Evolutionary conservation across 148 eudicot genomes (phyloP).

Genomic region (Vaccinium darrowii): DNA sequence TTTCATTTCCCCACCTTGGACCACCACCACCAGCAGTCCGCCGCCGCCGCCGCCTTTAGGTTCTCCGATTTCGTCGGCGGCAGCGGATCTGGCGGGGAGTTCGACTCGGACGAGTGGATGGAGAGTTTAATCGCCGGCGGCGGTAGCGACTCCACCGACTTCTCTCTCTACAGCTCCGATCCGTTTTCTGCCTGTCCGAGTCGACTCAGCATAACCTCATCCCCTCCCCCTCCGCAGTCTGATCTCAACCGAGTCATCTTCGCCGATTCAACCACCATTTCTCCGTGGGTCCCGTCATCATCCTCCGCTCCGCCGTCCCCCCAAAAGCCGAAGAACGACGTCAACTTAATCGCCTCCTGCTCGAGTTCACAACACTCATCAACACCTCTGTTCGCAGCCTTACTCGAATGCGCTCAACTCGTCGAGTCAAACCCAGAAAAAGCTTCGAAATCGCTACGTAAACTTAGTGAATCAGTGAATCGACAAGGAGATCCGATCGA

Average conservation of each 20-base stretch:
- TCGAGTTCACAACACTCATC: background rate
- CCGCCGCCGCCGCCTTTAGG: conserved; percentile 35
- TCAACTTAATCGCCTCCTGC: background rate
- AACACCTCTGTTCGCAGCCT: background rate
- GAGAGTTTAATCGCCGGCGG: conserved; percentile 66
- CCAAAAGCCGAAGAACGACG: conserved; percentile 7
- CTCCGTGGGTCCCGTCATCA: conserved; percentile 35
- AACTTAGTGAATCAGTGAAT: background rate
- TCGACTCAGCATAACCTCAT: conserved; percentile 31
- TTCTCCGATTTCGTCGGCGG: conserved; percentile 50
- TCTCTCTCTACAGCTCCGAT: conserved; percentile 40
- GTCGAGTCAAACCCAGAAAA: background rate
- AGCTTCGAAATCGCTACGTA: background rate
- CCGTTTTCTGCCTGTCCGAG: conserved; percentile 46
- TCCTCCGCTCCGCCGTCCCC: conserved; percentile 13
- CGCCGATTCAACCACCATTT: conserved; percentile 29
- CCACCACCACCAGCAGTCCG: conserved; percentile 18
- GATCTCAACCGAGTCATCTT: conserved; percentile 59
- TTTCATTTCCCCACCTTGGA: conserved; percentile 54
- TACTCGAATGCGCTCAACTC: conserved; percentile 6
- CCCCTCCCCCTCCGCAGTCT: conserved; percentile 40
- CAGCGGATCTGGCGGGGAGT: conserved; percentile 42
- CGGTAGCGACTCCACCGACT: conserved; percentile 35
- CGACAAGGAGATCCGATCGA: conserved; percentile 58
- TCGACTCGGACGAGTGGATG: conserved; percentile 96